These are phyloP conservation scores for Caryopteris hybrid DNA, from an alignment of 305 asterid genomes.

Conservation along the genomic window DNA sequence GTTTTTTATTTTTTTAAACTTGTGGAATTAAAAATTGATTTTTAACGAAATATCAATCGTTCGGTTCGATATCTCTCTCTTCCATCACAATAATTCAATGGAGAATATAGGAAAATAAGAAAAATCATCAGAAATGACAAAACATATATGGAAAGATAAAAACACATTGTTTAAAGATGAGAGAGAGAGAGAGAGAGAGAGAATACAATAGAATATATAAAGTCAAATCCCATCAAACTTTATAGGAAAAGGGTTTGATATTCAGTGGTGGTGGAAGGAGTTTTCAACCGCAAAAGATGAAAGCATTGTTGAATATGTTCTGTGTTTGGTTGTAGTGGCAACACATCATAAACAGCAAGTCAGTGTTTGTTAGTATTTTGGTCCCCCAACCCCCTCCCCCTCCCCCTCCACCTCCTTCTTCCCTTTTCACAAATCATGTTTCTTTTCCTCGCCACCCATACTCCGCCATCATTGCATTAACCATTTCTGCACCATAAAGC, in stretches of 20 bases:
- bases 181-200: not conserved
- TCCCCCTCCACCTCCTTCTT: no score
- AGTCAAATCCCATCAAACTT: constrained; percentile 56
- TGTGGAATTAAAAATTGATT: no score
- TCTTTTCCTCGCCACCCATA: constrained; percentile 12
- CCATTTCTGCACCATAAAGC: constrained; percentile 37
- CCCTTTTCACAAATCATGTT: not conserved
- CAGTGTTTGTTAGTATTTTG: constrained; percentile 39
- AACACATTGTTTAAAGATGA: not conserved
- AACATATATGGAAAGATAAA: not conserved
- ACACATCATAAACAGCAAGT: constrained; percentile 33
- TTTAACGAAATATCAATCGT: no score
- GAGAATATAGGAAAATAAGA: not conserved
- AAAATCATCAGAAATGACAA: not conserved
- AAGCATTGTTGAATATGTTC: constrained; percentile 59
- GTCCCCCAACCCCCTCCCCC: constrained; percentile 54
- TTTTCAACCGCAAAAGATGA: constrained; percentile 53
- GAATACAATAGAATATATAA: no score
- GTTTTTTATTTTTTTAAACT: no score
- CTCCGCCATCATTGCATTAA: constrained; percentile 19
- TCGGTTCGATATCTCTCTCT: not conserved
- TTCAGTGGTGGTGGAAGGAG: constrained; percentile 45
- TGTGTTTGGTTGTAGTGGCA: constrained; percentile 35
- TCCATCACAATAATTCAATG: not conserved
- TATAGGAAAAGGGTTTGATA: constrained; percentile 29